Conservation (phyloP, 1,139 yeast species). For the Meyerozyma athensensis region DNA sequence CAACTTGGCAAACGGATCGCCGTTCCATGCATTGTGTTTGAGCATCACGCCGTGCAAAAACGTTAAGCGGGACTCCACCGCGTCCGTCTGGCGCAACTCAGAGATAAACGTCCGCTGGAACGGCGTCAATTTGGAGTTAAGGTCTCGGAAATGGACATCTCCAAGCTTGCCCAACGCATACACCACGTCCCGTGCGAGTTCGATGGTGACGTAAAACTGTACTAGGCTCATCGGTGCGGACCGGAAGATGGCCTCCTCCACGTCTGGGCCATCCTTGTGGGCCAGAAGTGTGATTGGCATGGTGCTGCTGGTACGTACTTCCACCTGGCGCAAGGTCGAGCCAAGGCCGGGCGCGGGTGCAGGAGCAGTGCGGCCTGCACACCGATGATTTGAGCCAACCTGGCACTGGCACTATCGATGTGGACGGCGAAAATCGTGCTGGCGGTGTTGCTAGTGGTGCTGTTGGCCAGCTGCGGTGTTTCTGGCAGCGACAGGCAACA, state of each 20-base stretch:
- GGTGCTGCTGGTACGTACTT: neutral
- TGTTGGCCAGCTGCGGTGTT: too few relatives aligned
- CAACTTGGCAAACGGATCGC: conserved; percentile 22
- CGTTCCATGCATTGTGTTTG: conserved; percentile 23
- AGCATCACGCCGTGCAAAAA: conserved; percentile 32
- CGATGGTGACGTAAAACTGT: conserved; percentile 89
- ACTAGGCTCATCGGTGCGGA: conserved; percentile 95
- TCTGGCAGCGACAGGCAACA: too few relatives aligned
- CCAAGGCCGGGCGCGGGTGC: too few relatives aligned
- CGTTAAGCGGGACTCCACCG: conserved; percentile 24
- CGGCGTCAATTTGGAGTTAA: conserved; percentile 70
- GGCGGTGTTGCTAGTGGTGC: too few relatives aligned
- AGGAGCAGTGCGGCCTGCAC: too few relatives aligned
- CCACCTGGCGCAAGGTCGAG: neutral
- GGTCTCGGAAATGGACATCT: conserved; percentile 82
- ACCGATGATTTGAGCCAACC: too few relatives aligned
- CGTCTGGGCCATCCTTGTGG: conserved; percentile 1
- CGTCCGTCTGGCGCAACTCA: conserved; percentile 61
- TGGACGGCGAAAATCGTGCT: too few relatives aligned
- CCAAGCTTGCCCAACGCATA: conserved; percentile 79
- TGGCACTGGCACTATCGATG: too few relatives aligned
- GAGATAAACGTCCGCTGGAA: conserved; percentile 85
- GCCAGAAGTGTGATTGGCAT: neutral
- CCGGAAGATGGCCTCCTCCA: conserved; percentile 26
- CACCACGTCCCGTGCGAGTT: conserved; percentile 82